phyloP scores from a whole-genome alignment of 352 stramenopile genomes.

The Phytopythium helicoides region DNA sequence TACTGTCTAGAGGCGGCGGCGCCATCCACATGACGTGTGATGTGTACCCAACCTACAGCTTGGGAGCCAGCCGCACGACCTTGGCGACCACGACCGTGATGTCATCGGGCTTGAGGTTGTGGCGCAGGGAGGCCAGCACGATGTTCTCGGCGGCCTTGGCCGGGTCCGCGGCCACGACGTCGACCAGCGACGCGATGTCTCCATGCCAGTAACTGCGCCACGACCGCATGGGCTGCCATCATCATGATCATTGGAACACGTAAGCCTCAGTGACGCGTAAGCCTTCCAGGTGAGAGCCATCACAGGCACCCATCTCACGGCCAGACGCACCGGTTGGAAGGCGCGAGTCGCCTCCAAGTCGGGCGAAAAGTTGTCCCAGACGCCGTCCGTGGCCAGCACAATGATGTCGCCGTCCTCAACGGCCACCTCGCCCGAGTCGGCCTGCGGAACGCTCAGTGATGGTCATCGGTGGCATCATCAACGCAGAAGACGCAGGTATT shows the following conservation, averaged over 20 bases:
- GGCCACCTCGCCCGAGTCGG: constrained; percentile 64
- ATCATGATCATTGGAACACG: constrained; percentile 6
- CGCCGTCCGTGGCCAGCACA: constrained; percentile 75
- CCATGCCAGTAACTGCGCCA: constrained; percentile 65
- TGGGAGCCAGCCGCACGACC: constrained; percentile 48
- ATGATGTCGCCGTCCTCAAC: constrained; percentile 76
- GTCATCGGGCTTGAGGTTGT: constrained; percentile 85
- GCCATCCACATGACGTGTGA: too few relatives aligned
- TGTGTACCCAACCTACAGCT: too few relatives aligned
- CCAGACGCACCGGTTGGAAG: constrained; percentile 65
- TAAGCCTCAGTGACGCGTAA: constrained; percentile 1
- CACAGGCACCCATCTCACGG: neutral
- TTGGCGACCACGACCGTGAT: constrained; percentile 78
- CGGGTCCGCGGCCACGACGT: constrained; percentile 44
- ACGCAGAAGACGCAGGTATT: too few relatives aligned
- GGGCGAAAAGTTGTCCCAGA: constrained; percentile 80
- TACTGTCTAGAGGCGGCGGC: too few relatives aligned
- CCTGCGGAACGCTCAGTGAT: too few relatives aligned
- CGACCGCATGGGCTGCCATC: constrained; percentile 44
- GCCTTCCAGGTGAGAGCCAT: neutral
- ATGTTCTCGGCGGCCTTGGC: constrained; percentile 60
- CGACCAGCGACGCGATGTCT: constrained; percentile 54
- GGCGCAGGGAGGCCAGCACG: constrained; percentile 61
- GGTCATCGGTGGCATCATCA: too few relatives aligned
- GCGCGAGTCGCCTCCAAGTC: constrained; percentile 43